Conservation (phyloP, 1,284 basidiomycete species). For the Coniophora puteana region DNA sequence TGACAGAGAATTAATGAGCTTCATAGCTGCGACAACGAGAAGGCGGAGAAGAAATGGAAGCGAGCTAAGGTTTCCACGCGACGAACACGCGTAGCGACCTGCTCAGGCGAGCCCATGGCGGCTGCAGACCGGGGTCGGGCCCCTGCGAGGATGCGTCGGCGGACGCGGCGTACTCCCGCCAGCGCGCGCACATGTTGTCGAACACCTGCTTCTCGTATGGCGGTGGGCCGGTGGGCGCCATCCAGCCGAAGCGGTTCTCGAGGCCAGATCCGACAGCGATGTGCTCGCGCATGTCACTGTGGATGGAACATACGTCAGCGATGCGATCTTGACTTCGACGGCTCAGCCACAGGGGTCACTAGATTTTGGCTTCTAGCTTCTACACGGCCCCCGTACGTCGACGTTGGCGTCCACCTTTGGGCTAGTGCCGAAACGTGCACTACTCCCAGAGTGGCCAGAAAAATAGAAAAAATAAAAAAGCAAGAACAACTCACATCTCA, state of each 20-base stretch:
- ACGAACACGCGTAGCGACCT: conserved; percentile 54
- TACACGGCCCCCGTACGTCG: not conserved
- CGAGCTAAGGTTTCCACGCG: conserved; percentile 56
- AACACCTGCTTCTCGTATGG: conserved; percentile 50
- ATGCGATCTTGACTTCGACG: not conserved
- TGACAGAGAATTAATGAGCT: too few relatives aligned
- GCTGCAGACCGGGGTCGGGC: too few relatives aligned
- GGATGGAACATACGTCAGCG: not conserved
- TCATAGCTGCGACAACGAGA: too few relatives aligned
- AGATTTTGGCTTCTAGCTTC: not conserved
- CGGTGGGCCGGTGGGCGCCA: conserved; percentile 29
- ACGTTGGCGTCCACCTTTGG: not conserved
- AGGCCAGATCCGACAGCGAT: conserved; percentile 43
- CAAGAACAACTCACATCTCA: conserved; percentile 46
- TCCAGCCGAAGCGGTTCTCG: conserved; percentile 46
- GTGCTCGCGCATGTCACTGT: conserved; percentile 62
- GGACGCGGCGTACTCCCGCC: conserved; percentile 37
- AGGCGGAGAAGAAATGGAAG: too few relatives aligned
- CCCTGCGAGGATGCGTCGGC: conserved; percentile 2
- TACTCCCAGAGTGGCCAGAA: conserved; percentile 1
- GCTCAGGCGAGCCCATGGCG: conserved; percentile 36
- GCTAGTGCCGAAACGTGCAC: not conserved
- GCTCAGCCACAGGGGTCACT: not conserved
- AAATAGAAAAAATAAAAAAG: conserved; percentile 2
- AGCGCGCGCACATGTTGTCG: conserved; percentile 50